These are phyloP conservation scores for Annulohypoxylon truncatum DNA, from an alignment of 2,329 filamentous ascomycete species.

Conservation along the genomic window DNA sequence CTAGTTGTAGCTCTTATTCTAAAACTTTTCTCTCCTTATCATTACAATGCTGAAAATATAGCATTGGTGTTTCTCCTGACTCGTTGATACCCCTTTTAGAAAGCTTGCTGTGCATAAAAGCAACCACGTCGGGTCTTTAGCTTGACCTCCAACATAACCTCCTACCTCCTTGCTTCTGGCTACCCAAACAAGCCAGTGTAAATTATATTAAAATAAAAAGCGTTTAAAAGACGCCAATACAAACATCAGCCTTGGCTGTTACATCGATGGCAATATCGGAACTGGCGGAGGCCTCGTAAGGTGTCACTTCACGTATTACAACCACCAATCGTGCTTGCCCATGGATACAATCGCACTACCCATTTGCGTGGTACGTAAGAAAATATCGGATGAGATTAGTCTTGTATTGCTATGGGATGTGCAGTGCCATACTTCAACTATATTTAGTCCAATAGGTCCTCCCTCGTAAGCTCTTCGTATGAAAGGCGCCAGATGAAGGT, in stretches of 20 bases:
- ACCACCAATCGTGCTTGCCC: not conserved
- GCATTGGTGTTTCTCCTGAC: no score
- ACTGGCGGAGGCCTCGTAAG: not conserved
- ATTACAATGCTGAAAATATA: no score
- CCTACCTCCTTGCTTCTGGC: not conserved
- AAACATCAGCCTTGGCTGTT: not conserved
- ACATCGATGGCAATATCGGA: not conserved
- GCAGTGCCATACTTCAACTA: not conserved
- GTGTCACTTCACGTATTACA: not conserved
- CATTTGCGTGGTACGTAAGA: not conserved
- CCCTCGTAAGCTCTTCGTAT: no score
- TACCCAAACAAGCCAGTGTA: not conserved
- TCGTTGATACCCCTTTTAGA: no score
- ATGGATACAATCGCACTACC: not conserved
- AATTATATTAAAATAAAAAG: not conserved
- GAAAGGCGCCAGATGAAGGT: no score
- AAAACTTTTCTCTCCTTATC: no score
- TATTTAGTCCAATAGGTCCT: no score
- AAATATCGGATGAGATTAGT: not conserved
- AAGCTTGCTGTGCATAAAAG: no score
- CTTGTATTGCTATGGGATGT: not conserved
- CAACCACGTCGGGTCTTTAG: no score
- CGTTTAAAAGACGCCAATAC: not conserved
- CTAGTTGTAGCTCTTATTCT: no score
- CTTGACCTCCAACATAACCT: no score